Evolutionary conservation across 2,329 filamentous ascomycete genomes (phyloP).

Genomic region (Alternaria burnsii): DNA sequence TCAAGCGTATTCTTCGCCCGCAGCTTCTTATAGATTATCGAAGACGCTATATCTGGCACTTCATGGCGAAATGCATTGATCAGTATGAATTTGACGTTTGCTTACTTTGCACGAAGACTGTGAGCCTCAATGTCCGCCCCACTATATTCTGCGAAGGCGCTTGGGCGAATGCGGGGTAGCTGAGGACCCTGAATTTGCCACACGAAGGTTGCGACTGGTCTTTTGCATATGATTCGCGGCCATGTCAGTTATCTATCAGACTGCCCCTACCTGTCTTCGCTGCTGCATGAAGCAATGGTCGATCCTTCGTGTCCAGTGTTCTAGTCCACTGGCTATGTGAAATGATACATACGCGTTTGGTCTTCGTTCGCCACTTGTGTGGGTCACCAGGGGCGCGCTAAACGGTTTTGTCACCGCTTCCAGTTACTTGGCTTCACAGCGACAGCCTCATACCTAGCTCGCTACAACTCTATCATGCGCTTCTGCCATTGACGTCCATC

Average conservation of each 20-base stretch:
- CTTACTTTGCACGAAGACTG: neutral
- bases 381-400: slow-evolving; percentile 17
- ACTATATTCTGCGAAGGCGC: neutral
- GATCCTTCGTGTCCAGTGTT: neutral
- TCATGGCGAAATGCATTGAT: neutral
- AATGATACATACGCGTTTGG: slow-evolving; percentile 19
- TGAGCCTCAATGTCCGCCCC: neutral
- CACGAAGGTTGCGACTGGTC: neutral
- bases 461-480: neutral
- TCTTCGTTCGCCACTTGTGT: slow-evolving; percentile 14
- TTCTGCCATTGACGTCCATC: neutral
- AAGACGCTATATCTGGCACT: neutral
- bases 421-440: slow-evolving; percentile 8
- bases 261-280: neutral
- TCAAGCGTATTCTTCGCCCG: neutral
- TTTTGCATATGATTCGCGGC: neutral
- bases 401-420: slow-evolving; percentile 12
- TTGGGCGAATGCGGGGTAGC: slow-evolving; percentile 2
- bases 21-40: neutral
- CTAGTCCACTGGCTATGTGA: neutral
- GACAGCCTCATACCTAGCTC: neutral
- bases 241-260: neutral
- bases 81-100: neutral
- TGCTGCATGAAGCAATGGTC: neutral
- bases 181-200: neutral